Evolutionary conservation across 805 yeast species (phyloP).

Genomic region (Metschnikowia proteae): DNA sequence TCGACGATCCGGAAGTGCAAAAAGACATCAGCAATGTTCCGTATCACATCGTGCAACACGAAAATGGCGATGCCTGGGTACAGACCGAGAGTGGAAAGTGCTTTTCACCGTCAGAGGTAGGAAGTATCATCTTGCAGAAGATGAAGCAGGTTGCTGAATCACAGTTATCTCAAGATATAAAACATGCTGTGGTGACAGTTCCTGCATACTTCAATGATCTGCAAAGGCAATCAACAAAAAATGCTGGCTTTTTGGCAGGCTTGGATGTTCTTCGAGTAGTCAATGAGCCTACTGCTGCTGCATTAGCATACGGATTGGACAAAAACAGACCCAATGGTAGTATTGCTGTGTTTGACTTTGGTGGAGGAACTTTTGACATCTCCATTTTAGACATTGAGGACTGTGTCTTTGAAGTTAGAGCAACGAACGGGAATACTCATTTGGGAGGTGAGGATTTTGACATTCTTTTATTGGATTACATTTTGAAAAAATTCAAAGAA

Average conservation of each 20-base stretch:
- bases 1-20: conserved; percentile 65
- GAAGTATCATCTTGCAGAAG: conserved; percentile 59
- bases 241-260: conserved; percentile 74
- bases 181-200: conserved; percentile 77
- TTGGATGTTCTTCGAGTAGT: conserved; percentile 70
- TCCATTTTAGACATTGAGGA: conserved; percentile 74
- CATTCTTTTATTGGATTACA: conserved; percentile 54
- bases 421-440: conserved; percentile 83
- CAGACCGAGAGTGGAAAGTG: conserved; percentile 38
- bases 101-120: conserved; percentile 68
- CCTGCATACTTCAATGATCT: conserved; percentile 83
- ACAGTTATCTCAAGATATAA: conserved; percentile 38
- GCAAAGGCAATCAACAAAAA: conserved; percentile 80
- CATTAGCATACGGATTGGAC: conserved; percentile 93
- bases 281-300: conserved; percentile 88
- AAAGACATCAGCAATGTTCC: conserved; percentile 62
- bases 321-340: conserved; percentile 48
- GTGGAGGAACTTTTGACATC: conserved; percentile 85
- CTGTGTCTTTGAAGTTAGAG: conserved; percentile 77
- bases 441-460: conserved; percentile 87
- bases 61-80: conserved; percentile 70
- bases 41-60: conserved; percentile 54
- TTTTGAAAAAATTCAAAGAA: conserved; percentile 53
- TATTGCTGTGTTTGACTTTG: conserved; percentile 66
- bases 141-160: conserved; percentile 65